These are phyloP conservation scores for Escallonia rubra DNA, from an alignment of 129 eudicot genomes.

Conservation along the genomic window DNA sequence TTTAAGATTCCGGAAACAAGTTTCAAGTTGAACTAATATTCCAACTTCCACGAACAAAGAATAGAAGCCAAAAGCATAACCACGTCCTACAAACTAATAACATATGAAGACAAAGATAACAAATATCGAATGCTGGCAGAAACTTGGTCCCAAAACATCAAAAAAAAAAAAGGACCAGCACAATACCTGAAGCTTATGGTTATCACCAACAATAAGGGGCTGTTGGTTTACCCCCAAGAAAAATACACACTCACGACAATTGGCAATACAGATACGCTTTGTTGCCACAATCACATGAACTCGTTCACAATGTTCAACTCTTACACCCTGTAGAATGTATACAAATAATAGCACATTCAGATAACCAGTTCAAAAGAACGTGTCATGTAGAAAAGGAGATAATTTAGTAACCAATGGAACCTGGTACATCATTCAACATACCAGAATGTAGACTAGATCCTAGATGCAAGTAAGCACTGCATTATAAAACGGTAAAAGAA, in stretches of 20 bases:
- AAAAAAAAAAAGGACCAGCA: not conserved
- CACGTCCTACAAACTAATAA: too few species aligned
- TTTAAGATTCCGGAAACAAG: too few species aligned
- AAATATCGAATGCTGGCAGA: too few species aligned
- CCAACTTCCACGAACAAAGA: too few species aligned
- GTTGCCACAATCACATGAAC: constrained; percentile 91
- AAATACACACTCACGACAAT: constrained; percentile 96
- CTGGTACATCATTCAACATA: not conserved
- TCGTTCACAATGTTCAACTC: constrained; percentile 98
- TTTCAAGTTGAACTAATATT: too few species aligned
- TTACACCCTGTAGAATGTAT: constrained; percentile 64
- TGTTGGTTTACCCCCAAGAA: constrained; percentile 92
- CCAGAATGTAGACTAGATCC: not conserved
- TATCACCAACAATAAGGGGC: constrained; percentile 96
- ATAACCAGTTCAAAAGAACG: not conserved
- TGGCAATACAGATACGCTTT: constrained; percentile 85
- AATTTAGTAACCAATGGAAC: not conserved
- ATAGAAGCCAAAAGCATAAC: too few species aligned
- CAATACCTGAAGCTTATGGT: constrained; percentile 88
- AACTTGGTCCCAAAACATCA: not conserved
- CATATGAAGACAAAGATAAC: too few species aligned
- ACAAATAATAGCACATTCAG: not conserved
- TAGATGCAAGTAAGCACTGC: too few species aligned
- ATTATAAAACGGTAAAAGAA: not conserved
- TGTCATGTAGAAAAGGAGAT: not conserved